Evolutionary conservation across 2,329 filamentous ascomycete genomes (phyloP).

Genomic region (Tolypocladium tropicale): DNA sequence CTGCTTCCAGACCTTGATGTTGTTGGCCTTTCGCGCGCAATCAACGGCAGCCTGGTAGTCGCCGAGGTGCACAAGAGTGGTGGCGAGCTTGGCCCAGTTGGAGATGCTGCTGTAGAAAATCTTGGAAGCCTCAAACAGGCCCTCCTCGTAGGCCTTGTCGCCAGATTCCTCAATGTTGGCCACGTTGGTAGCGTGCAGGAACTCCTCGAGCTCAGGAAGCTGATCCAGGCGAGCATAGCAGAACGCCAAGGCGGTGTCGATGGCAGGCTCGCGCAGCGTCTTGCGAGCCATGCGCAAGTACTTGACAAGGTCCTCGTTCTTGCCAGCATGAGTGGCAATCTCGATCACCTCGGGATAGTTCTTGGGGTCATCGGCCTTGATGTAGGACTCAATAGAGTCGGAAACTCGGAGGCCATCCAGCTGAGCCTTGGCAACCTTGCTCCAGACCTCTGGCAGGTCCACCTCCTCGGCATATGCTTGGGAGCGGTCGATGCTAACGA

Average conservation of each 20-base stretch:
- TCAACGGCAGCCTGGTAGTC: conserved; percentile 98
- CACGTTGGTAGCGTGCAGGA: conserved; percentile 85
- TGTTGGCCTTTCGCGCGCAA: conserved; percentile 96
- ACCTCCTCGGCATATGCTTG: conserved; percentile 93
- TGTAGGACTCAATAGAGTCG: conserved; percentile 94
- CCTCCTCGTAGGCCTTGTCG: conserved; percentile 95
- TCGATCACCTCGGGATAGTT: conserved; percentile 97
- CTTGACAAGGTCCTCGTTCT: conserved; percentile 96
- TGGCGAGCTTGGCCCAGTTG: conserved; percentile 98
- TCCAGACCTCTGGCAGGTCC: conserved; percentile 93
- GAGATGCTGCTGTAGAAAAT: conserved; percentile 98
- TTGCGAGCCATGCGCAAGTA: conserved; percentile 96
- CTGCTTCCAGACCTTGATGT: conserved; percentile 98
- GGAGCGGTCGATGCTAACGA: conserved; percentile 95
- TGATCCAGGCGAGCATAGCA: conserved; percentile 87
- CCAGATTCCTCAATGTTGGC: conserved; percentile 93
- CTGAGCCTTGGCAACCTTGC: conserved; percentile 95
- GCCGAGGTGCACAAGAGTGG: conserved; percentile 89
- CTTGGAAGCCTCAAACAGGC: conserved; percentile 91
- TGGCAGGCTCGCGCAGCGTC: conserved; percentile 83
- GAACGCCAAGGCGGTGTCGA: conserved; percentile 91
- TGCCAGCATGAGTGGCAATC: conserved; percentile 86
- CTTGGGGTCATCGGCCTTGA: conserved; percentile 82
- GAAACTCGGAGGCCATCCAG: conserved; percentile 87
- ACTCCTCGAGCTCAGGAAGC: conserved; percentile 89